phyloP scores from a whole-genome alignment of 2,329 filamentous ascomycete genomes.

The Fusarium torulosum region DNA sequence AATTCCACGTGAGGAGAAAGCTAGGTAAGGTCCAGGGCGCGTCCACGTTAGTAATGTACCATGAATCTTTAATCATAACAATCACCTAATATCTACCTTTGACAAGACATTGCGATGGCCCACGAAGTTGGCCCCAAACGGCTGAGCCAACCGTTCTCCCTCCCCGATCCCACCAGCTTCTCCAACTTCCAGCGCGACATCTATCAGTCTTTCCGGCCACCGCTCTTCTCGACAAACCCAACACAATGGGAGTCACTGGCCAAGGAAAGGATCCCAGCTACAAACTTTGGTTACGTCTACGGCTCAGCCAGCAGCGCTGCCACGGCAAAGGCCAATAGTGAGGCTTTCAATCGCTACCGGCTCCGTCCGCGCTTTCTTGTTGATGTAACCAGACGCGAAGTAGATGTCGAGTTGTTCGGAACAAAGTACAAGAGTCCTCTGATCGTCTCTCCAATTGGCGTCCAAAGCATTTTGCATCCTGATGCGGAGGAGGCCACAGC shows the following conservation, averaged over 20 bases:
- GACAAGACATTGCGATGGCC: neutral
- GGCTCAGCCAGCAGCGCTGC: slow-evolving; percentile 72
- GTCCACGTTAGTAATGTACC: neutral
- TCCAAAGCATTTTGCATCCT: slow-evolving; percentile 74
- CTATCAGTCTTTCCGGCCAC: slow-evolving; percentile 42
- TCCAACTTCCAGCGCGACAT: slow-evolving; percentile 43
- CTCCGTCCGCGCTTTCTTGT: slow-evolving; percentile 66
- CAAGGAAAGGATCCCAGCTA: slow-evolving; percentile 29
- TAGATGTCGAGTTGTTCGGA: slow-evolving; percentile 67
- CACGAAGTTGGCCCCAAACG: slow-evolving; percentile 16
- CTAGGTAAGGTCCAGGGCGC: neutral
- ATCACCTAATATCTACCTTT: neutral
- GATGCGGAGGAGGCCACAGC: slow-evolving; percentile 75
- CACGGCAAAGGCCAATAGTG: slow-evolving; percentile 70
- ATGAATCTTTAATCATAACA: neutral
- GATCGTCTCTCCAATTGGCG: slow-evolving; percentile 76
- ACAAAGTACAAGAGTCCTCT: slow-evolving; percentile 60
- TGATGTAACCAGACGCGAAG: slow-evolving; percentile 59
- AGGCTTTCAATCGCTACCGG: slow-evolving; percentile 66
- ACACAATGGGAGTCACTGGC: slow-evolving; percentile 42
- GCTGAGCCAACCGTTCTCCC: slow-evolving; percentile 16
- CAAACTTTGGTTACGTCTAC: slow-evolving; percentile 68
- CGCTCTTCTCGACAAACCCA: slow-evolving; percentile 39
- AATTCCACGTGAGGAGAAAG: slow-evolving; percentile 6
- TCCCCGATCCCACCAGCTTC: slow-evolving; percentile 38